Evolutionary conservation across 108 stramenopile genomes (phyloP), one percentile per base, ranked within the genome.

Genomic region (Cyclotella atomus): DNA sequence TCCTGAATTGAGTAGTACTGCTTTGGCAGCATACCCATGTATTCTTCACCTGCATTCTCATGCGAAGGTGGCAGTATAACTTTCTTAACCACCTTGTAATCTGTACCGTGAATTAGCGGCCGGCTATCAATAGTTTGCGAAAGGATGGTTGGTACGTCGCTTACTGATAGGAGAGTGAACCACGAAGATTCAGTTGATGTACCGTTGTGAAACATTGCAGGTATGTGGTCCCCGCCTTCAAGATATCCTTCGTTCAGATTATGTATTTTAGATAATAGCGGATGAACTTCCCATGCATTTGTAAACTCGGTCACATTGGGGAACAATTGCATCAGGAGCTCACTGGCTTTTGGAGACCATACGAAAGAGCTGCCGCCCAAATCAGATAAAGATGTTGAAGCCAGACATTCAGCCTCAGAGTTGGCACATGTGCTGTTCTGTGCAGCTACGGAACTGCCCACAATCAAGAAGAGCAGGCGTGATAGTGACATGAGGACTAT

Each of bases 51-150:
- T 27, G 44, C 50, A 3, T 19, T 2, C 45, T 68, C 25, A 53
- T 38, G 50, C 9, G 67, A 46, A 14, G 35, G 67, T 14, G 50
- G 56, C 25, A 45, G 47, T 14, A 77, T 19, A 5, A 77, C 49
- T 65, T 77, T 77, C 32, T 68, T 68, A 10, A 71, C 70, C 17
- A 77, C 23, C 33, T 64, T 77, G 61, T 72, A 77, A 36, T 77
- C 76, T 33, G 30, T 20, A 10, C 67, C 67, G 49, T 77, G 70
- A 2, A 56, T 56, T 1, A 65, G 10, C 0, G 76, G 76, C 1
- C 33, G 44, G 8, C 16, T 25, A 12, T 65, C 9, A 24, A 3
- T 20, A 27, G 43, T 65, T 65, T 65, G 66, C 12, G 53, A 56
- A 44, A 75, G 23, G 5, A 75, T 35, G 2, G 56, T 32, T 28